Percentiles rank a stretch among this genome's conserved stretches.
phyloP scores from a whole-genome alignment of 208 protist species.

The Angomonas ambiguus region DNA sequence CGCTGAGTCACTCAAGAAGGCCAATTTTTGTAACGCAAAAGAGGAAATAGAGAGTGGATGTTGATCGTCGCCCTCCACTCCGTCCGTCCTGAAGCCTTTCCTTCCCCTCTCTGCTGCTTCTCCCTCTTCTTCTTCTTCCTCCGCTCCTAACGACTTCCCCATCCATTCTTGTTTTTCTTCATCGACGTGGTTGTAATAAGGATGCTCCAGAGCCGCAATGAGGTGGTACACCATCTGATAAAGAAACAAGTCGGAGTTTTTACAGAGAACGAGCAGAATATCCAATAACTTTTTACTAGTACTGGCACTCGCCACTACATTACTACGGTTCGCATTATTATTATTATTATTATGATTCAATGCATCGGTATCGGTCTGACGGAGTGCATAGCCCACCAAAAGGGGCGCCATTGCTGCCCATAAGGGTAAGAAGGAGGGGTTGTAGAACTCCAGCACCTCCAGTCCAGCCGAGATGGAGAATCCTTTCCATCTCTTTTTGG shows the following conservation, averaged over 20 bases:
- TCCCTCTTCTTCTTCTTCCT: not conserved
- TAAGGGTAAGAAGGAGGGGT: not conserved
- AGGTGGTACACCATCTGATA: constrained; percentile 71
- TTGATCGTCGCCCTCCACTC: too few species aligned
- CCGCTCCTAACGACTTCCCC: not conserved
- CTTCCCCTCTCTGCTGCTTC: not conserved
- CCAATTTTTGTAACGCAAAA: not conserved
- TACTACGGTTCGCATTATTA: not conserved
- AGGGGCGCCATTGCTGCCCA: not conserved
- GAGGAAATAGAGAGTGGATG: not conserved
- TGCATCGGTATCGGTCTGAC: not conserved
- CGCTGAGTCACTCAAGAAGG: not conserved
- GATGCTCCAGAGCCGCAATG: constrained; percentile 58
- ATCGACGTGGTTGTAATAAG: not conserved
- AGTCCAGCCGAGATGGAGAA: not conserved
- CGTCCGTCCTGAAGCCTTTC: too few species aligned
- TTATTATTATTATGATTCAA: not conserved
- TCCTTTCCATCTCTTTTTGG: not conserved
- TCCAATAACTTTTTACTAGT: constrained; percentile 23
- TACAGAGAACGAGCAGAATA: constrained; percentile 65
- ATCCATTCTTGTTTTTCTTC: not conserved
- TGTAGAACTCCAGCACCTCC: not conserved
- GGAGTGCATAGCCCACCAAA: not conserved
- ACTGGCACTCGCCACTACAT: not conserved
- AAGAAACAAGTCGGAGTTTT: constrained; percentile 48